Conservation (phyloP, 192 early-diverging fungal genomes). For the Helicostylum pulchrum region DNA sequence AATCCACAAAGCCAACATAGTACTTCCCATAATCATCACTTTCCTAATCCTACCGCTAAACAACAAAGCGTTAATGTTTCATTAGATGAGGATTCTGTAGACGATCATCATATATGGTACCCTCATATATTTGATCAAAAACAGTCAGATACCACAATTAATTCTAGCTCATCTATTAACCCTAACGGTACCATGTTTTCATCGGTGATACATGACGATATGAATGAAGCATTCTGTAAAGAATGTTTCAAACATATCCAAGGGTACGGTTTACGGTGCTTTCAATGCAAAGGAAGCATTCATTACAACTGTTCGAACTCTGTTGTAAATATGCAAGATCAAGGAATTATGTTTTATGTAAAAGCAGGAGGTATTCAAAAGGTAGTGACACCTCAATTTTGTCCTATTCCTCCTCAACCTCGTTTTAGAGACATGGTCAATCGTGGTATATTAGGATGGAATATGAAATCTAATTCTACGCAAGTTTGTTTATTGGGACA, state of each 20-base stretch:
- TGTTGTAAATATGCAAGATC: slow-evolving; percentile 21
- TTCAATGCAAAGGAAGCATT: slow-evolving; percentile 46
- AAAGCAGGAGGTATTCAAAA: slow-evolving; percentile 40
- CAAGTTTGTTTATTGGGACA: slow-evolving; percentile 34
- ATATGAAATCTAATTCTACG: slow-evolving; percentile 1
- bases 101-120: slow-evolving; percentile 35
- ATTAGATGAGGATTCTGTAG: slow-evolving; percentile 4
- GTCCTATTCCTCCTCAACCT: slow-evolving; percentile 27
- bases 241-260: slow-evolving; percentile 42
- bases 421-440: slow-evolving; percentile 15
- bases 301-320: slow-evolving; percentile 52
- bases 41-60: background rate
- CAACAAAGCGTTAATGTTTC: background rate
- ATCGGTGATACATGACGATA: slow-evolving; percentile 4
- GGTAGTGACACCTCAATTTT: slow-evolving; percentile 43
- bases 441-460: background rate
- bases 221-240: slow-evolving; percentile 23
- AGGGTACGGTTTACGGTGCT: slow-evolving; percentile 51
- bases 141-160: background rate
- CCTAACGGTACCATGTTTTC: background rate
- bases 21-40: slow-evolving; percentile 2
- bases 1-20: slow-evolving; percentile 3
- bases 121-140: slow-evolving; percentile 40
- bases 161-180: background rate
- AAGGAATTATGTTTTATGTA: slow-evolving; percentile 34